Evolutionary conservation across 1,139 yeast species (phyloP), one percentile per base, ranked within the genome.

Genomic region (Debaryomycetaceae sp.): DNA sequence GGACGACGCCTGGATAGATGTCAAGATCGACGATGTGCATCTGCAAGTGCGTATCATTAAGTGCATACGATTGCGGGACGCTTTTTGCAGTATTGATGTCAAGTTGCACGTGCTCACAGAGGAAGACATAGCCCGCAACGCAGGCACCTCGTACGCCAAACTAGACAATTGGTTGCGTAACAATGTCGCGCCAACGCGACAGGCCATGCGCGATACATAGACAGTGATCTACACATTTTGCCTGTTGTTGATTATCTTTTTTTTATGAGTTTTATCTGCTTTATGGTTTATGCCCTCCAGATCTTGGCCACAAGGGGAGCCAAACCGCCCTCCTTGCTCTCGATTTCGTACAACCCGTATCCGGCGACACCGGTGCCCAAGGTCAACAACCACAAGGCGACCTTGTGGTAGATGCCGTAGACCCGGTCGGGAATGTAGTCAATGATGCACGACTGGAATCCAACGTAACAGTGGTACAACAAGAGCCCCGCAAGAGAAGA

Each of bases 331-430:
- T 74, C 76, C 29, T 65, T 66, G 9, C 83, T 83, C 58, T 89
- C 96, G 45, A 85, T 65, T 44, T 81, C 73, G 56, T 85, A 89
- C 23, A 88, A 58, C 20, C 97, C 97, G 53, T 82, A 85, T 35
- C 86, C 67, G 16, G 83, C 78, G 18, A 81, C 63, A 34, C 73
- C 75, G 6, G 94, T 72, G 21, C 96, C 95, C 7, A 77, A 56
- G 31, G 79, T 75, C 46, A 89, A 69, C 30, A 82, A 56, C 43
- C 71, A 68, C 65, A 75, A 68, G 34, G 91, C 84, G 28, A 67
- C 51, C 35, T 65, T 70, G 59, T 83, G 83, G 71, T 82, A 73
- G 26, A 65, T 49, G 7, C 95, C 94, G 54, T 79, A 89, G 23
- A 80, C 85, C 55, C 96, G 75, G 57, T 63, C 55, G 25, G 88